Base-by-base conservation (phyloP, 108 stramenopile species). In the Phaeodactylum tricornutum region DNA sequence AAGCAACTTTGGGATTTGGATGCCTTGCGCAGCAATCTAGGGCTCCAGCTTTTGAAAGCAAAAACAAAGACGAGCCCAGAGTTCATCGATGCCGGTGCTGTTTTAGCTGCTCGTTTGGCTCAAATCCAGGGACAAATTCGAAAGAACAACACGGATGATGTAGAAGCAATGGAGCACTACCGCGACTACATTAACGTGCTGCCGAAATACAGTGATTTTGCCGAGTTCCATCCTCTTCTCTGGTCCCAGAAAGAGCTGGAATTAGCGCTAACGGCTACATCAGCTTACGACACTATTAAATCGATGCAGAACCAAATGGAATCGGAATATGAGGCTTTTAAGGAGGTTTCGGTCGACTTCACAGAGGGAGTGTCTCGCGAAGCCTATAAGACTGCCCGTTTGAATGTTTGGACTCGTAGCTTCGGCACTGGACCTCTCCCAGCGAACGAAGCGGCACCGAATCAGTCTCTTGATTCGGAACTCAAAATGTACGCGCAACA, bases 1-100 rank as follows among this genome's bases (percentile, higher is more conserved):
- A 47, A 78, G 20, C 82, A 81, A 67, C 57, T 88, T 31, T 82
- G 82, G 82, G 87, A 88, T 63, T 53, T 79, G 58, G 87, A 88
- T 67, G 82, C 87, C 16, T 60, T 81, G 17, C 63, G 80, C 11
- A 79, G 84, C 41, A 61, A 50, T 29, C 39, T 2, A 25, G 59
- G 50, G 33, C 29, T 37, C 27, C 53, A 34, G 37, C 51, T 3
- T 48, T 58, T 4, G 14, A 20, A 41, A 9, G 14, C 6, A 5
- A 4, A 5, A 9, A 4, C 5, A 5, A 20, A 41, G 17, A 22
- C 3, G n/a, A 48, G 19, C 32, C 28, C 20, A 26, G 44, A 45
- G 4, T 16, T 26, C n/a, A 14, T 52, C 1, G 16, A 20, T 2
- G 34, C 20, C 34, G 50, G 19, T 25, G 37, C 32, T 4, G 23